Percentiles rank a stretch among this genome's conserved stretches.
These are phyloP conservation scores for Haplosporangium sp. DNA, from an alignment of 371 early-diverging fungal species.

Conservation along the genomic window DNA sequence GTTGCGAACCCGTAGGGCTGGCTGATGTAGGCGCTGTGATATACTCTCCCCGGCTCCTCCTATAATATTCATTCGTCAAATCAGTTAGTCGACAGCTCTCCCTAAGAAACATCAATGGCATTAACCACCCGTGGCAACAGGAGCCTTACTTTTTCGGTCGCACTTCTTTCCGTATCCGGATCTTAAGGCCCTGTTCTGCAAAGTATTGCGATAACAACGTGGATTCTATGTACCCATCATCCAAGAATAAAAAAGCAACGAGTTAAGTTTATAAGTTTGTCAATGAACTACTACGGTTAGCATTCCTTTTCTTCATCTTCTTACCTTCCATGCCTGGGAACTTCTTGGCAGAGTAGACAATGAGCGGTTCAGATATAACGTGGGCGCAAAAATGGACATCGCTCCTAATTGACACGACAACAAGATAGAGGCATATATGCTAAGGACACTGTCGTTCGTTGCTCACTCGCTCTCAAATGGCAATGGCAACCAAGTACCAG, in stretches of 20 bases:
- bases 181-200: slow-evolving; percentile 96
- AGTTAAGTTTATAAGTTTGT: neutral
- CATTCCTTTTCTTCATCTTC: neutral
- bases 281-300: too few relatives aligned
- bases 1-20: slow-evolving; percentile 27
- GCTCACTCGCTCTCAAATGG: too few relatives aligned
- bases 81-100: neutral
- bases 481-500: neutral
- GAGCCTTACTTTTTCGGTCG: slow-evolving; percentile 48
- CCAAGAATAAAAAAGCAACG: neutral
- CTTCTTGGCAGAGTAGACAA: slow-evolving; percentile 95
- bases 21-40: slow-evolving; percentile 22
- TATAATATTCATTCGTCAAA: neutral
- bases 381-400: slow-evolving; percentile 86
- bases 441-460: too few relatives aligned
- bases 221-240: slow-evolving; percentile 67
- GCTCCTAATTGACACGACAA: slow-evolving; percentile 33
- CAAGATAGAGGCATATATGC: neutral
- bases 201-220: slow-evolving; percentile 89
- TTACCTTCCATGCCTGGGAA: slow-evolving; percentile 90
- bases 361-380: slow-evolving; percentile 81
- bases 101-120: too few relatives aligned
- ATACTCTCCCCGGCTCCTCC: slow-evolving; percentile 29
- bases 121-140: neutral
- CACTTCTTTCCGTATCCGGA: slow-evolving; percentile 85